phyloP scores from a whole-genome alignment of 352 stramenopile genomes.

The Pythium angustatum region DNA sequence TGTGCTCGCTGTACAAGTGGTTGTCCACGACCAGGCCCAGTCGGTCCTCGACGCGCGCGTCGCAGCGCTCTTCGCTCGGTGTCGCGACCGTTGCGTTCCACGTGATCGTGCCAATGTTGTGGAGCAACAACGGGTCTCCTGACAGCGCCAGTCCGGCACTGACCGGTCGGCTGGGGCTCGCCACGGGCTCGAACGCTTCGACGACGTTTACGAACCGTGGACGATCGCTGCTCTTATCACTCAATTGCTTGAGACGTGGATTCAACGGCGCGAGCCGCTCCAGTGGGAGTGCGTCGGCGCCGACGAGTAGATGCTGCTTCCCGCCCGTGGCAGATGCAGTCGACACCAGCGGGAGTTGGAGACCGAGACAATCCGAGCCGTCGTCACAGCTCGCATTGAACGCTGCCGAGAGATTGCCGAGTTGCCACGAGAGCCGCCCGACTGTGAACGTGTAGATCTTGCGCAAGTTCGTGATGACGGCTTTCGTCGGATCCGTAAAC shows the following conservation, averaged over 20 bases:
- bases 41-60: background rate
- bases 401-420: constrained; percentile 10
- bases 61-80: background rate
- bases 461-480: constrained; percentile 23
- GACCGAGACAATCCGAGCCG: background rate
- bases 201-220: background rate
- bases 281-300: background rate
- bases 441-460: constrained; percentile 29
- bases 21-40: background rate
- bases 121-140: background rate
- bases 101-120: background rate
- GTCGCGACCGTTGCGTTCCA: background rate
- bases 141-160: too few relatives aligned
- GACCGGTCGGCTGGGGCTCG: too few relatives aligned
- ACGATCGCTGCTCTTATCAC: too few relatives aligned
- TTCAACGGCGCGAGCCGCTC: background rate
- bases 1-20: constrained; percentile 10
- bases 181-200: background rate
- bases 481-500: background rate
- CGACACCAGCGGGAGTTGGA: background rate
- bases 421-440: constrained; percentile 21
- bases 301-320: background rate
- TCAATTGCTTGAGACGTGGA: too few relatives aligned
- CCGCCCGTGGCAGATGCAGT: background rate
- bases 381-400: constrained; percentile 17